Base-by-base conservation (phyloP, 2,329 filamentous ascomycete genomes). In the Eutypa lata region DNA sequence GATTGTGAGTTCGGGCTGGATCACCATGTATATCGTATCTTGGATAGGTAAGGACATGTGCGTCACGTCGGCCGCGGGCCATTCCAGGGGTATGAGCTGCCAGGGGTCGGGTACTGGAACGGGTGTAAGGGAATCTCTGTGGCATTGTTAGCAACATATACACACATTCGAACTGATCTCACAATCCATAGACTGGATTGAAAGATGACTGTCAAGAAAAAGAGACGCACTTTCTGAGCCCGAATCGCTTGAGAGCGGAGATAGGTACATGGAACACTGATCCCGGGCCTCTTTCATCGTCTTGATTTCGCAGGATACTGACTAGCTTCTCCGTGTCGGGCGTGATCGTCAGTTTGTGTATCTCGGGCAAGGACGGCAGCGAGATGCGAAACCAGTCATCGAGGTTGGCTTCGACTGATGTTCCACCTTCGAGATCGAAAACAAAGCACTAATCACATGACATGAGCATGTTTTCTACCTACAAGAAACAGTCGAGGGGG, bases 291-390 rank as follows among this genome's bases (percentile, higher is more conserved):
- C 48, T 16, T 14, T 57, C 57, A 7, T 57, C 57, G 11, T 59
- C 54, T 45, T 53, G 50, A 31, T 61, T 51, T 7, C 59, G 50
- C 46, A 66, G 35, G 35, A 65, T 49, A 45, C 57, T 66, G n/a
- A 55, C 58, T 3, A 67, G 18, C 1, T 26, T 55, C 43, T 59
- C 38, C 31, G 53, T 54, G 42, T 62, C 53, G 10, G 55, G 53
- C 7, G 61, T 61, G 6, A 62, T 54, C 11, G 56, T 48, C 11
- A 62, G 16, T 16, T 38, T 52, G 18, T 57, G 40, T 16, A 62
- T 59, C 31, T 59, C 53, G 2, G 58, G 56, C 13, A 51, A 37
- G 16, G 31, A 26, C 10, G 55, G 52, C 13, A 62, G 26, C n/a
- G 47, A 46, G 5, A 64, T 22, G 18, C 58, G 53, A 26, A 54